A percentile compares a stretch with the other conserved stretches of the same genome.
Conservation (phyloP, 2,329 filamentous ascomycete species). For the Fusarium domesticum region DNA sequence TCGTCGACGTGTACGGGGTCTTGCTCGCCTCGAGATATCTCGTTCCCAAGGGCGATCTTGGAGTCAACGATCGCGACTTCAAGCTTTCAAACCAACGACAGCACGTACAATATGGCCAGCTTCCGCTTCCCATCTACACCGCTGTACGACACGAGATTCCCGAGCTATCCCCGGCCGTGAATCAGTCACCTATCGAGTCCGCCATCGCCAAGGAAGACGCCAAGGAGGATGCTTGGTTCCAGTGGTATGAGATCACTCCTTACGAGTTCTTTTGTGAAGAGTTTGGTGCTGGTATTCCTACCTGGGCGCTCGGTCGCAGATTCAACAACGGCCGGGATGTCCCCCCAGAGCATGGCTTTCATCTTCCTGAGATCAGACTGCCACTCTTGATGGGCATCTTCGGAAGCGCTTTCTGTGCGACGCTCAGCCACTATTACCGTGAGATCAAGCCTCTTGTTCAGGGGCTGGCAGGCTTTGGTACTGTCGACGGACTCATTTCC, state of each 20-base stretch:
- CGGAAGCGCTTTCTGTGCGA: constrained; percentile 94
- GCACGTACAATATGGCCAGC: constrained; percentile 71
- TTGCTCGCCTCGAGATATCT: constrained; percentile 80
- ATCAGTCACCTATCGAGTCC: constrained; percentile 28
- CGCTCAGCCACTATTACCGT: constrained; percentile 91
- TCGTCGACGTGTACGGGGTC: constrained; percentile 91
- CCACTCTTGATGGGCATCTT: constrained; percentile 91
- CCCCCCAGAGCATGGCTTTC: constrained; percentile 58
- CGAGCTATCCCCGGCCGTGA: constrained; percentile 43
- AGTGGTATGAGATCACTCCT: constrained; percentile 95
- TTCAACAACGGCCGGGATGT: constrained; percentile 65
- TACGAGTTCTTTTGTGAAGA: constrained; percentile 97
- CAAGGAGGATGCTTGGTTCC: constrained; percentile 80
- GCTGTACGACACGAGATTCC: constrained; percentile 95
- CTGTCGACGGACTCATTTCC: constrained; percentile 78
- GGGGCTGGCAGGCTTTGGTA: constrained; percentile 69
- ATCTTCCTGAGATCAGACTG: constrained; percentile 79
- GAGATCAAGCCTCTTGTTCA: constrained; percentile 82
- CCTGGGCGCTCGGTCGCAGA: constrained; percentile 83
- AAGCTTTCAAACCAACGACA: constrained; percentile 85
- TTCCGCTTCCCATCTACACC: constrained; percentile 92
- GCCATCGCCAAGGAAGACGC: constrained; percentile 41
- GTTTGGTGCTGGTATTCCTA: constrained; percentile 85
- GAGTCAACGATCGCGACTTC: constrained; percentile 72
- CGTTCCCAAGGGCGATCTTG: constrained; percentile 74